Percentiles rank a stretch among this genome's conserved stretches.
These are phyloP conservation scores for Avicennia marina DNA, from an alignment of 257 asterid genomes.

Conservation along the genomic window DNA sequence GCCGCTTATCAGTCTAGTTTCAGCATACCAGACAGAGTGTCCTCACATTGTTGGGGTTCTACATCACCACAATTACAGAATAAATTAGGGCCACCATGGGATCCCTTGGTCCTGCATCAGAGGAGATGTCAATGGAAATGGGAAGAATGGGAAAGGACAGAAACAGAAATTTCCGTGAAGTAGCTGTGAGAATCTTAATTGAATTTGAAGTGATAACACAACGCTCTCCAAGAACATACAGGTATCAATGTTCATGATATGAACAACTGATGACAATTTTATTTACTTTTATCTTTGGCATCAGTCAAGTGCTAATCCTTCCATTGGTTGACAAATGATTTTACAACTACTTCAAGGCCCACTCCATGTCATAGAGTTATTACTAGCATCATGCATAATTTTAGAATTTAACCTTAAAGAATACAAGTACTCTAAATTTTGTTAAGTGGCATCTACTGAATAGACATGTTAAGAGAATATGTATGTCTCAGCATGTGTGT, in stretches of 20 bases:
- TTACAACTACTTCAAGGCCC: neutral
- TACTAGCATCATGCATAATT: too few relatives aligned
- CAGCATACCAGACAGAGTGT: constrained; percentile 32
- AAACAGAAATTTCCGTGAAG: neutral
- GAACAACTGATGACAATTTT: too few relatives aligned
- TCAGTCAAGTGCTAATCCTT: neutral
- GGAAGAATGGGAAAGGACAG: neutral
- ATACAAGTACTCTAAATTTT: too few relatives aligned
- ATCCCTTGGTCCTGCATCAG: constrained; percentile 55
- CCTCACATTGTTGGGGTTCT: constrained; percentile 45
- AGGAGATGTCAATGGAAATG: neutral
- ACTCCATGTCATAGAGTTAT: too few relatives aligned
- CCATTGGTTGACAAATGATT: neutral
- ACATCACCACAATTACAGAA: constrained; percentile 52
- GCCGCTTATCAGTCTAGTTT: too few relatives aligned
- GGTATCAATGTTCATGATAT: too few relatives aligned
- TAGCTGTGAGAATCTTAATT: neutral
- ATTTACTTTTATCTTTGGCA: neutral
- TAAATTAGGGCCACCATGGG: constrained; percentile 23
- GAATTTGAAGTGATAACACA: too few relatives aligned
- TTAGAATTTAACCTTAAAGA: too few relatives aligned
- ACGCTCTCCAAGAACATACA: too few relatives aligned
- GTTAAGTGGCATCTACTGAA: too few relatives aligned
- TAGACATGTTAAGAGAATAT: too few relatives aligned
- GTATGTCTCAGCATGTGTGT: too few relatives aligned